Conservation (phyloP, 2,329 filamentous ascomycete species). For the Penicillium sp. region DNA sequence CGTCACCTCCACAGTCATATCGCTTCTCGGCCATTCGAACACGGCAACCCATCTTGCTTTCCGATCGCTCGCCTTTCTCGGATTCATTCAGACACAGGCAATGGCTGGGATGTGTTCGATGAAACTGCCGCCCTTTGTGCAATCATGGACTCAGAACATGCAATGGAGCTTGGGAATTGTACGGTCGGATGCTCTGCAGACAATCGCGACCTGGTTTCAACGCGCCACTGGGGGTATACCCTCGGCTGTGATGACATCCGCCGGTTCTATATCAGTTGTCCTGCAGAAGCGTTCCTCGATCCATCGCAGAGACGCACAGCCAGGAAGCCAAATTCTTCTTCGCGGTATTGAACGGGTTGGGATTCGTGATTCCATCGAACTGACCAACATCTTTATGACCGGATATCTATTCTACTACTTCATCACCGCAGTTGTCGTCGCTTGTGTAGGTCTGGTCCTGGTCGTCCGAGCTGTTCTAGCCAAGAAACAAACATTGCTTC, state of each 20-base stretch:
- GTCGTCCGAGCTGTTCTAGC: constrained; percentile 73
- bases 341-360: constrained; percentile 85
- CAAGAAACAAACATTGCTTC: constrained; percentile 65
- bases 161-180: constrained; percentile 98
- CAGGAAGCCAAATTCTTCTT: constrained; percentile 51
- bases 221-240: constrained; percentile 85
- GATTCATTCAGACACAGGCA: constrained; percentile 91
- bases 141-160: constrained; percentile 94
- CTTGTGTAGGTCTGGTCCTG: constrained; percentile 61
- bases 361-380: constrained; percentile 78
- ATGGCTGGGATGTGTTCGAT: constrained; percentile 82
- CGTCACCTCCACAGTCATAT: constrained; percentile 79
- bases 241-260: constrained; percentile 68
- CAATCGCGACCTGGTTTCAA: constrained; percentile 92
- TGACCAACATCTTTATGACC: constrained; percentile 90
- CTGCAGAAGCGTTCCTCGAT: constrained; percentile 58
- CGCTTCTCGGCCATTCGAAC: constrained; percentile 86
- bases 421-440: constrained; percentile 70
- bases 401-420: constrained; percentile 85
- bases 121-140: constrained; percentile 77
- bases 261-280: constrained; percentile 74
- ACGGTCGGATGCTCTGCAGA: constrained; percentile 75
- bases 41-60: constrained; percentile 91
- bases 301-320: constrained; percentile 37
- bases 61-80: constrained; percentile 85